Evolutionary conservation across 139 green algal species (phyloP).

Genomic region (Chlamydomonas sp.): DNA sequence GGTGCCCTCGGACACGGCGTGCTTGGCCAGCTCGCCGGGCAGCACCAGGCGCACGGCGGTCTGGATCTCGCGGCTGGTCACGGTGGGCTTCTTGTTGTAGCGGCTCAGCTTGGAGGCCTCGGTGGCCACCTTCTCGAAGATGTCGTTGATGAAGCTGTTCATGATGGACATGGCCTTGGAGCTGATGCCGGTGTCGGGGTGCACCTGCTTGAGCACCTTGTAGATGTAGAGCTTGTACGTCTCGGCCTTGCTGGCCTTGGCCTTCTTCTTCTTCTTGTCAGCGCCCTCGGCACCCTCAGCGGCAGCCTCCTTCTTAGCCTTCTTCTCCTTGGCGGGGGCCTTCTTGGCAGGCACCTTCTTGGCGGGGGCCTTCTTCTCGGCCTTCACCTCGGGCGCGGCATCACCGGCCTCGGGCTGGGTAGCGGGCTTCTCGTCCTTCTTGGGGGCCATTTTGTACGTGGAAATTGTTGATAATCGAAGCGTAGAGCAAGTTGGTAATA

Average conservation of each 20-base stretch:
- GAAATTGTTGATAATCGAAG: too few relatives aligned
- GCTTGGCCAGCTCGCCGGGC: slow-evolving; percentile 88
- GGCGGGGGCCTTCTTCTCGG: slow-evolving; percentile 74
- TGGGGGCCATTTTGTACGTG: too few relatives aligned
- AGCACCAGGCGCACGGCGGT: slow-evolving; percentile 87
- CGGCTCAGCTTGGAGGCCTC: slow-evolving; percentile 74
- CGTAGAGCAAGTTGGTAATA: too few relatives aligned
- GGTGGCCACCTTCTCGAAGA: slow-evolving; percentile 89
- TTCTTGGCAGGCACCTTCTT: slow-evolving; percentile 58
- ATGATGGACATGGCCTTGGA: slow-evolving; percentile 98
- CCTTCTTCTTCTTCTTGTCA: too few relatives aligned
- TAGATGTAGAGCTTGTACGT: slow-evolving; percentile 99
- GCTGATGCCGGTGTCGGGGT: slow-evolving; percentile 96
- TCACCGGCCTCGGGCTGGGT: too few relatives aligned
- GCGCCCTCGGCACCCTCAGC: too few relatives aligned
- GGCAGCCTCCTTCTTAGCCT: too few relatives aligned
- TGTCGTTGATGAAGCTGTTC: slow-evolving; percentile 78
- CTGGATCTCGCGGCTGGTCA: slow-evolving; percentile 89
- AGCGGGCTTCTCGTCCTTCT: too few relatives aligned
- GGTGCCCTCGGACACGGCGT: slow-evolving; percentile 83
- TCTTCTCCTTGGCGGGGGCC: too few relatives aligned
- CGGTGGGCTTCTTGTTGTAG: slow-evolving; percentile 89
- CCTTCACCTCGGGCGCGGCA: too few relatives aligned
- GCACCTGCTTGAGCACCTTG: slow-evolving; percentile 93
- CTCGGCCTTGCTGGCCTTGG: too few relatives aligned